phyloP scores from a whole-genome alignment of 495 filamentous ascomycete species.

The Aspergillus kassunensis region DNA sequence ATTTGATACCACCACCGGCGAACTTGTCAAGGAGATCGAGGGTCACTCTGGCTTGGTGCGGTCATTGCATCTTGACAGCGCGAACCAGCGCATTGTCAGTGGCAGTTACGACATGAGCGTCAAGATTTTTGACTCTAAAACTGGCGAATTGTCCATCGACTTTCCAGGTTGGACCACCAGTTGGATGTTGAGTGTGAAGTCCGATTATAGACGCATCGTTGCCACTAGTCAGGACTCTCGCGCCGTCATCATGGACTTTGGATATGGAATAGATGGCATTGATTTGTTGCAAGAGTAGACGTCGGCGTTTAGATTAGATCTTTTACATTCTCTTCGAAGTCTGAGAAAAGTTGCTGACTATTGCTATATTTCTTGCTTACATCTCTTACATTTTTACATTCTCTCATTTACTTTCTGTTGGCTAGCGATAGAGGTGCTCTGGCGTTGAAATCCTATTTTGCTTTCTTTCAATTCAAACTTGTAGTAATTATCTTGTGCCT shows the following conservation, averaged over 20 bases:
- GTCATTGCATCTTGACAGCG: slow-evolving; percentile 79
- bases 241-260: slow-evolving; percentile 82
- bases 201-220: slow-evolving; percentile 88
- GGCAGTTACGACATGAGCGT: slow-evolving; percentile 93
- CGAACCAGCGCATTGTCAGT: slow-evolving; percentile 77
- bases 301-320: slow-evolving; percentile 14
- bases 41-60: slow-evolving; percentile 82
- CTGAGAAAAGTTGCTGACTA: slow-evolving; percentile 14
- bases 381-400: slow-evolving; percentile 1
- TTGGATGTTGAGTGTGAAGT: slow-evolving; percentile 94
- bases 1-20: slow-evolving; percentile 87
- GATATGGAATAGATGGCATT: slow-evolving; percentile 46
- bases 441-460: slow-evolving; percentile 8
- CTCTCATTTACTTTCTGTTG: slow-evolving; percentile 14
- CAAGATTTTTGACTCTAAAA: slow-evolving; percentile 82
- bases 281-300: slow-evolving; percentile 44
- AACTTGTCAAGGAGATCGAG: slow-evolving; percentile 68
- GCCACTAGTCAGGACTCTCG: slow-evolving; percentile 91
- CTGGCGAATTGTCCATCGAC: slow-evolving; percentile 65
- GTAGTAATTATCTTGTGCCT: no score
- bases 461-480: not conserved
- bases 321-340: slow-evolving; percentile 9
- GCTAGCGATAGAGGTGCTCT: slow-evolving; percentile 24
- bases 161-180: slow-evolving; percentile 89
- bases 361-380: slow-evolving; percentile 12